A percentile compares a stretch with the other conserved stretches of the same genome.
phyloP scores from a whole-genome alignment of 2,329 filamentous ascomycete species.

The Microdochium nivale region DNA sequence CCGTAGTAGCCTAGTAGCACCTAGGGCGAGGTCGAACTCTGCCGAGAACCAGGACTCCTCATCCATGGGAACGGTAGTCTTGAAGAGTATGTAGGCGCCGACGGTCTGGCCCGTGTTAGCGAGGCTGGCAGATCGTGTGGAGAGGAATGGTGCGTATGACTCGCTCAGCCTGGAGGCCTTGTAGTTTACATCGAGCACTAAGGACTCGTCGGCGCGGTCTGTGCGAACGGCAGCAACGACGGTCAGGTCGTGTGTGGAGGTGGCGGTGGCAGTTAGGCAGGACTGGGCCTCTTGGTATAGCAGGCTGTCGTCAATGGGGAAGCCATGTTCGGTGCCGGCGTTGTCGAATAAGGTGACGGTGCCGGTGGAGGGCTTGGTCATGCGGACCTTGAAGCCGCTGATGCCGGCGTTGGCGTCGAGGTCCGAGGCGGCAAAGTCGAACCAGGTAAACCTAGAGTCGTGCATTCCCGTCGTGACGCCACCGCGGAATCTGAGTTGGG shows the following conservation, averaged over 20 bases:
- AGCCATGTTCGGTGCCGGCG: slow-evolving; percentile 12
- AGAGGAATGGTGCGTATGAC: background rate
- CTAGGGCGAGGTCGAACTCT: background rate
- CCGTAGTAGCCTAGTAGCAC: too few relatives aligned
- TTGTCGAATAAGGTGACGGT: slow-evolving; percentile 14
- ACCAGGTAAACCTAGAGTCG: slow-evolving; percentile 18
- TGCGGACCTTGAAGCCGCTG: slow-evolving; percentile 20
- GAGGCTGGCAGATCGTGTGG: background rate
- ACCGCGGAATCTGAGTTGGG: slow-evolving; percentile 4
- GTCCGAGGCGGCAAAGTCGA: slow-evolving; percentile 14
- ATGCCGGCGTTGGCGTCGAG: slow-evolving; percentile 16
- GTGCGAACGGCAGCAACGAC: background rate
- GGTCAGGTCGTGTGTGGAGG: background rate
- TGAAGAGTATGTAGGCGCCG: background rate
- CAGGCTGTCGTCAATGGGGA: slow-evolving; percentile 17
- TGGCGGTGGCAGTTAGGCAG: slow-evolving; percentile 11
- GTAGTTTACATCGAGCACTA: background rate
- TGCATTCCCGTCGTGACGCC: slow-evolving; percentile 15
- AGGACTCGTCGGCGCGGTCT: background rate
- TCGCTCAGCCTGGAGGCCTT: background rate
- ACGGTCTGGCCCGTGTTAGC: background rate
- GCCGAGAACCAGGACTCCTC: background rate
- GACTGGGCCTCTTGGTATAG: slow-evolving; percentile 16
- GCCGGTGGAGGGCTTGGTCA: slow-evolving; percentile 14
- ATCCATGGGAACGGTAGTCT: background rate